These are phyloP conservation scores for Epichloe typhina DNA, from an alignment of 2,329 filamentous ascomycete species.

Conservation along the genomic window DNA sequence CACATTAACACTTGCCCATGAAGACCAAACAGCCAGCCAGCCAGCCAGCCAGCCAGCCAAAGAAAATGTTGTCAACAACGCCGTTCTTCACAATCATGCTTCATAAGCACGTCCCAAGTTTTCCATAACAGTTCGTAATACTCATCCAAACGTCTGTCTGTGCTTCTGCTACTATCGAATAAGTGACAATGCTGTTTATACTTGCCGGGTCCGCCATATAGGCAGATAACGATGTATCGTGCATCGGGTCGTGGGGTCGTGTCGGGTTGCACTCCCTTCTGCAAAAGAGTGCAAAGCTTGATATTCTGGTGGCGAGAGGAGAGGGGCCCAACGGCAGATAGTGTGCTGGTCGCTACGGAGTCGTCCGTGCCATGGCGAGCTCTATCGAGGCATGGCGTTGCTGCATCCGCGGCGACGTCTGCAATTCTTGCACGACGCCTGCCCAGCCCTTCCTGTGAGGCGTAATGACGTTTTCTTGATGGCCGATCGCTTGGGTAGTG, in stretches of 20 bases:
- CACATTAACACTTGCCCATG: not conserved
- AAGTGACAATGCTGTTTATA: constrained; percentile 3
- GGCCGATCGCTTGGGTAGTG: constrained; percentile 40
- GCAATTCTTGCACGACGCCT: constrained; percentile 49
- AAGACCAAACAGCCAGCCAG: not conserved
- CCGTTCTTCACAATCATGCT: constrained; percentile 13
- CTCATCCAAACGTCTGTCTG: not conserved
- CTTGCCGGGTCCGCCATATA: not conserved
- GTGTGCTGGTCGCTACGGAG: constrained; percentile 6
- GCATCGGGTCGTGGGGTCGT: not conserved
- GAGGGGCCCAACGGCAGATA: not conserved
- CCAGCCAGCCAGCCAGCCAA: not conserved
- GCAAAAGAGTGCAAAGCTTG: not conserved
- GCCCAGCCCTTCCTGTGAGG: constrained; percentile 45
- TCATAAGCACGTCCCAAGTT: constrained; percentile 7
- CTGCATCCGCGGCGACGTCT: constrained; percentile 46
- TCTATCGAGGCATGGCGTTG: constrained; percentile 51
- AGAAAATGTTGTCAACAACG: not conserved
- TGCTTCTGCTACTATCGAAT: not conserved
- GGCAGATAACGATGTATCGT: not conserved
- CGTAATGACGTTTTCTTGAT: constrained; percentile 32
- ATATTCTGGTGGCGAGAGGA: not conserved
- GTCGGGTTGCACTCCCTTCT: not conserved
- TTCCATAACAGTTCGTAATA: constrained; percentile 2
- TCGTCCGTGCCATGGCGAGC: constrained; percentile 32